Evolutionary conservation across 1,284 basidiomycete genomes (phyloP), one percentile per base, ranked within the genome.

Genomic region (Rugosomyces carneus): DNA sequence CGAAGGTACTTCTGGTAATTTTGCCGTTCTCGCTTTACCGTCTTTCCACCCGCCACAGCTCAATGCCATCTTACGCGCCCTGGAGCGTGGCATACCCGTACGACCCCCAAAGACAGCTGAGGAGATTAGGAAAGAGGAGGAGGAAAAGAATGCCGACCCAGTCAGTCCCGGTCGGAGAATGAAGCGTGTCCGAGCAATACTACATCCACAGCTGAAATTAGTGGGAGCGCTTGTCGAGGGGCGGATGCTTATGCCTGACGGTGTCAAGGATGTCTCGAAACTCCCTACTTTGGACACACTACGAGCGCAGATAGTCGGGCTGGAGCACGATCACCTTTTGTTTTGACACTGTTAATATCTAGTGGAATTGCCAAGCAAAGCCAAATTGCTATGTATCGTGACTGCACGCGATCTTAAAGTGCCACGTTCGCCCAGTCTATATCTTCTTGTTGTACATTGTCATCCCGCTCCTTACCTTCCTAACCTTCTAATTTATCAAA

Each of bases 161-260:
- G 68, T 70, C 37, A 74, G 76, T 36, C 86, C 87, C 2, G 85
- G 87, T 18, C 68, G 82, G 51, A 71, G 81, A 53, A 67, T 74
- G 55, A 84, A 81, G 64, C 75, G 71, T 42, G 64, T 74, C 52
- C 70, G 70, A 42, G 73, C 76, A 41, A 63, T 68, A 21, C 61
- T 77, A 47, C 63, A 70, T 11, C 86, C 86, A 3, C 80, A 84
- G 59, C 60, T 90, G 47, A 75, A 67, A 56, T 63, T 90, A n/a
- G 70, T 86, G 48, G 88, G 87, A 15, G 87, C 84, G 34, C 64
- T 89, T 47, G 75, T 89, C 48, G 88, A 89, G 57, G 82, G 84
- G 21, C 68, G 73, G 53, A 73, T 89, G 45, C 78, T 88, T 61
- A 67, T 78, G 42, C 68, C 77, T 15, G 64, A 71, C 6, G 73